phyloP scores from a whole-genome alignment of 129 eudicot genomes.

The Oenanthe sinensis region DNA sequence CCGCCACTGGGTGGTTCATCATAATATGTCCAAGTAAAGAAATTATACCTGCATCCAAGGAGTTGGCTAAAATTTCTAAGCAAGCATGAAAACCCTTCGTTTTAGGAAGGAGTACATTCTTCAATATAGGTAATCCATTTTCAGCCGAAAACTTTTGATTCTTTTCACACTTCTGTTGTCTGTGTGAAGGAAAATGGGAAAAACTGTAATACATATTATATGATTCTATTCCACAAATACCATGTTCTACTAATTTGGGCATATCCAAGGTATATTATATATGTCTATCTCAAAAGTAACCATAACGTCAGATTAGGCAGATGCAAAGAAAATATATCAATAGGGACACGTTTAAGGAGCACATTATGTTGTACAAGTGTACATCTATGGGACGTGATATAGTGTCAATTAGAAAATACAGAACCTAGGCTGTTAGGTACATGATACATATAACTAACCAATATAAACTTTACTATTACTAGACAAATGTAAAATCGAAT shows the following conservation, averaged over 20 bases:
- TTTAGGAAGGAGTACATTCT: conserved; percentile 80
- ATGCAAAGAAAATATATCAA: neutral
- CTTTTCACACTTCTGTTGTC: conserved; percentile 63
- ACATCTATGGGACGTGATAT: conserved; percentile 2
- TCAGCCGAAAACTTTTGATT: conserved; percentile 74
- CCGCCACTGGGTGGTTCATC: neutral
- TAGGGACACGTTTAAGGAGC: neutral
- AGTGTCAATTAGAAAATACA: neutral
- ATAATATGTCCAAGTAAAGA: neutral
- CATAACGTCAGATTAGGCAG: neutral
- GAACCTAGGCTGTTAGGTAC: neutral
- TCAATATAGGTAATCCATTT: conserved; percentile 62
- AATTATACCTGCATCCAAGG: conserved; percentile 79
- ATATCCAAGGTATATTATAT: neutral
- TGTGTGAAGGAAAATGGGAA: conserved; percentile 14
- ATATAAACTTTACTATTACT: neutral
- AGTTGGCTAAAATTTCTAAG: conserved; percentile 51
- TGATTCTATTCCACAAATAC: neutral
- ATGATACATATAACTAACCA: neutral
- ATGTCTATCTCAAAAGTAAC: neutral
- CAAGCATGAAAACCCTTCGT: conserved; percentile 73
- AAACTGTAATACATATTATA: neutral
- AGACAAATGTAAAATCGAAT: conserved; percentile 5
- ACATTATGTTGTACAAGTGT: neutral
- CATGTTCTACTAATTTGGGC: neutral